A percentile compares a stretch with the other conserved stretches of the same genome.
These are phyloP conservation scores for Mucor saturninus DNA, from an alignment of 371 early-diverging fungal genomes.

Conservation along the genomic window DNA sequence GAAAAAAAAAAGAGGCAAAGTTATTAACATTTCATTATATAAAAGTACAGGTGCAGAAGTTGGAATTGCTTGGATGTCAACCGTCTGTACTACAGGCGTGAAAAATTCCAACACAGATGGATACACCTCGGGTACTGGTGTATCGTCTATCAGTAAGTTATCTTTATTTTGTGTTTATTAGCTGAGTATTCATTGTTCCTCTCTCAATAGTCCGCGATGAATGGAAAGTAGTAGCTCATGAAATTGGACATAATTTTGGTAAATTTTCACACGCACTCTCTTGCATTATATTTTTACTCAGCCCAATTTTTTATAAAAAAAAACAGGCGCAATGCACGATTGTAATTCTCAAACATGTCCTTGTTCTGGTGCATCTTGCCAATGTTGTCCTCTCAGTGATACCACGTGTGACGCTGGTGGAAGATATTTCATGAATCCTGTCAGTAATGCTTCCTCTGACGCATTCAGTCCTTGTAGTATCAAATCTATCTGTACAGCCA, in stretches of 20 bases:
- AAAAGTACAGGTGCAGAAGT: slow-evolving; percentile 82
- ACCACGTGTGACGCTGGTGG: slow-evolving; percentile 83
- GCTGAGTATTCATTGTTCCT: no score
- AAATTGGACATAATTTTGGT: slow-evolving; percentile 92
- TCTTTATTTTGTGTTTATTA: background rate
- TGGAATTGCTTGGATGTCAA: slow-evolving; percentile 93
- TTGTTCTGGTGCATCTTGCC: slow-evolving; percentile 50
- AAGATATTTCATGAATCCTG: slow-evolving; percentile 87
- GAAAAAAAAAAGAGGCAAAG: no score
- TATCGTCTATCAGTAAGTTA: slow-evolving; percentile 75
- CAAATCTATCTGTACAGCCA: slow-evolving; percentile 66
- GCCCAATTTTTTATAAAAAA: background rate
- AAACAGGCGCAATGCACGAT: slow-evolving; percentile 69
- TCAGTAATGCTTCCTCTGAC: slow-evolving; percentile 72
- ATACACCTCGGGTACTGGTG: slow-evolving; percentile 85
- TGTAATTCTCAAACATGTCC: slow-evolving; percentile 68
- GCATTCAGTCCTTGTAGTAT: slow-evolving; percentile 86
- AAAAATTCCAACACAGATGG: slow-evolving; percentile 17
- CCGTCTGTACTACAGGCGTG: slow-evolving; percentile 62
- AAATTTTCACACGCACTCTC: background rate
- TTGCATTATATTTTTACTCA: slow-evolving; percentile 4
- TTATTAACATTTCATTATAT: background rate
- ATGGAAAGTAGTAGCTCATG: slow-evolving; percentile 98
- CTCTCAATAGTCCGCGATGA: slow-evolving; percentile 67
- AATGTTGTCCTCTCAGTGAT: slow-evolving; percentile 77